Conservation (phyloP, 176 grass and related monocot genomes). For the Carex cristatella region DNA sequence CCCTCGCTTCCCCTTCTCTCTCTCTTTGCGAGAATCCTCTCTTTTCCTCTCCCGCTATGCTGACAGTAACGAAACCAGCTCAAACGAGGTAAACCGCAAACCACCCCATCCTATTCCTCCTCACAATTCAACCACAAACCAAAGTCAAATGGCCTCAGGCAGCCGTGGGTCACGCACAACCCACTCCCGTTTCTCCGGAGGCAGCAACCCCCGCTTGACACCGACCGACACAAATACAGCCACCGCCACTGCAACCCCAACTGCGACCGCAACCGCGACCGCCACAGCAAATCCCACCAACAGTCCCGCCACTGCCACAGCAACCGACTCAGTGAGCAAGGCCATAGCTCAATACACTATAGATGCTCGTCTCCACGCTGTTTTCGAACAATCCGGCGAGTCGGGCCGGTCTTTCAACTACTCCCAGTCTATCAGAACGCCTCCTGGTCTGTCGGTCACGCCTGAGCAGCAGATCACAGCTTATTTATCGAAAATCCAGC, state of each 20-base stretch:
- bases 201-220: conserved; percentile 11
- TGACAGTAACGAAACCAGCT: conserved; percentile 20
- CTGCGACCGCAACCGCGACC: conserved; percentile 14
- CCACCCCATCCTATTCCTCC: conserved; percentile 20
- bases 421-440: conserved; percentile 67
- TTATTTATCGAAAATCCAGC: conserved; percentile 93
- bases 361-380: conserved; percentile 85
- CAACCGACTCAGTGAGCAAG: conserved; percentile 81
- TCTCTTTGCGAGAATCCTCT: not conserved
- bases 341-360: conserved; percentile 88
- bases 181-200: conserved; percentile 2
- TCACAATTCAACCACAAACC: not conserved
- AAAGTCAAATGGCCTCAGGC: conserved; percentile 55
- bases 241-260: not conserved
- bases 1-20: not conserved
- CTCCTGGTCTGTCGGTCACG: conserved; percentile 38
- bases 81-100: conserved; percentile 21
- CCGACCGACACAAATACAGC: not conserved
- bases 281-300: not conserved
- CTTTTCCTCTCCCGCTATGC: not conserved
- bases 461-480: conserved; percentile 91
- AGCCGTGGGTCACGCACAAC: conserved; percentile 44
- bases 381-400: conserved; percentile 93
- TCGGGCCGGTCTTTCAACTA: conserved; percentile 85
- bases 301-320: conserved; percentile 6